Evolutionary conservation across 2,329 filamentous ascomycete genomes (phyloP).

Genomic region (Colletotrichum camelliae): DNA sequence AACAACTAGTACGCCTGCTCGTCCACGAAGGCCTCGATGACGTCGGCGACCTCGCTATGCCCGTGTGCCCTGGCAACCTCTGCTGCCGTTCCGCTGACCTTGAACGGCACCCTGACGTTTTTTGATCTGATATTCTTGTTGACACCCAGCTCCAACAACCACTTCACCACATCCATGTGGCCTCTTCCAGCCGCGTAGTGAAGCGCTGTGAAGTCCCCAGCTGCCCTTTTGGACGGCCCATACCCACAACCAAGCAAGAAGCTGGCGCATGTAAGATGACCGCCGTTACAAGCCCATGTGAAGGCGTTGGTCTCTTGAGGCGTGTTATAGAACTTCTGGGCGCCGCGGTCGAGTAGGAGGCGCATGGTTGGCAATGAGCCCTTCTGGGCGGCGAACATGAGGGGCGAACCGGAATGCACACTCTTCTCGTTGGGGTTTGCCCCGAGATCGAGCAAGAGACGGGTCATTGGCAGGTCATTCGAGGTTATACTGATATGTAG

Average conservation of each 20-base stretch:
- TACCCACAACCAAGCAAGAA: neutral
- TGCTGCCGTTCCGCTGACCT: neutral
- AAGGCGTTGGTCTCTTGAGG: neutral
- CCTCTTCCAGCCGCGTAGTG: neutral
- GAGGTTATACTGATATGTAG: neutral
- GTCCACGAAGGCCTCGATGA: neutral
- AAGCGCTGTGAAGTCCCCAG: neutral
- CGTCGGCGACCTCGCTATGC: neutral
- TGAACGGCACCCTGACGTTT: neutral
- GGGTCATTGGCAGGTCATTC: neutral
- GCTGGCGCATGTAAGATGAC: neutral
- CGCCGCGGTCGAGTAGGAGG: neutral
- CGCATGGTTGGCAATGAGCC: neutral
- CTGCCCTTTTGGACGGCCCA: neutral
- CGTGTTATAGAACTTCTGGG: neutral
- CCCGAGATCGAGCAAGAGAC: neutral
- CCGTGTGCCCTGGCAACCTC: constrained; percentile 5
- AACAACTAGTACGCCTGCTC: neutral
- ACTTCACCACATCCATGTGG: neutral
- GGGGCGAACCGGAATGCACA: neutral
- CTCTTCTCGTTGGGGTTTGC: neutral
- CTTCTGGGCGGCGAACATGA: neutral
- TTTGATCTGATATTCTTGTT: neutral
- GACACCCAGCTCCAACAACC: constrained; percentile 16
- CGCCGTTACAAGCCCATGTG: neutral